Conservation (phyloP, 2,329 filamentous ascomycete species). For the Fusarium annulatum region DNA sequence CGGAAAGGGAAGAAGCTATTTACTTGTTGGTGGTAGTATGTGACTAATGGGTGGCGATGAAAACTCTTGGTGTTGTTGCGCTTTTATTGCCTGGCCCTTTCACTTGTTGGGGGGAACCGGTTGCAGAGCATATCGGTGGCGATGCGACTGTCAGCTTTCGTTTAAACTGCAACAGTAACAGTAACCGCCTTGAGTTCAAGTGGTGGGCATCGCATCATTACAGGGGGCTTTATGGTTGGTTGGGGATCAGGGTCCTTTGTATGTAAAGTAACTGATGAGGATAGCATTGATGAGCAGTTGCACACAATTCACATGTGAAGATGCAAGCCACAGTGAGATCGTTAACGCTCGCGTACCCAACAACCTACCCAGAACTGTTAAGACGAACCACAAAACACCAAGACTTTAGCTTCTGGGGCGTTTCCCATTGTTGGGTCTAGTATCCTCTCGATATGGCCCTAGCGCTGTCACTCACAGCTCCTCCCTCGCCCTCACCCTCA, state of each 20-base stretch:
- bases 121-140: slow-evolving; percentile 14
- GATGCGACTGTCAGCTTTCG: slow-evolving; percentile 9
- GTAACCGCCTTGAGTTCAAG: background rate
- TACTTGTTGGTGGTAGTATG: slow-evolving; percentile 5
- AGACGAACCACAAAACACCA: slow-evolving; percentile 8
- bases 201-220: slow-evolving; percentile 19
- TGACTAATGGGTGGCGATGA: slow-evolving; percentile 33
- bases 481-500: background rate
- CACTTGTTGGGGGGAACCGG: slow-evolving; percentile 5
- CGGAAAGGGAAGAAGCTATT: slow-evolving; percentile 23
- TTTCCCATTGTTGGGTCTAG: slow-evolving; percentile 23
- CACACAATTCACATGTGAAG: slow-evolving; percentile 17
- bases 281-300: background rate
- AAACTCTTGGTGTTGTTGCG: slow-evolving; percentile 23
- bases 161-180: background rate
- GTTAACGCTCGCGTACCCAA: slow-evolving; percentile 26
- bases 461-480: background rate
- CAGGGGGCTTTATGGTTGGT: slow-evolving; percentile 27
- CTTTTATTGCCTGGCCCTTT: background rate
- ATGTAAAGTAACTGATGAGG: slow-evolving; percentile 3
- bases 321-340: slow-evolving; percentile 9
- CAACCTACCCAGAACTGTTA: slow-evolving; percentile 17
- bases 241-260: slow-evolving; percentile 14
- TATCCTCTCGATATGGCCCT: background rate
- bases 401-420: slow-evolving; percentile 19